These are phyloP conservation scores for Apostasia ramifera DNA, from an alignment of 106 monocot species.

Conservation along the genomic window DNA sequence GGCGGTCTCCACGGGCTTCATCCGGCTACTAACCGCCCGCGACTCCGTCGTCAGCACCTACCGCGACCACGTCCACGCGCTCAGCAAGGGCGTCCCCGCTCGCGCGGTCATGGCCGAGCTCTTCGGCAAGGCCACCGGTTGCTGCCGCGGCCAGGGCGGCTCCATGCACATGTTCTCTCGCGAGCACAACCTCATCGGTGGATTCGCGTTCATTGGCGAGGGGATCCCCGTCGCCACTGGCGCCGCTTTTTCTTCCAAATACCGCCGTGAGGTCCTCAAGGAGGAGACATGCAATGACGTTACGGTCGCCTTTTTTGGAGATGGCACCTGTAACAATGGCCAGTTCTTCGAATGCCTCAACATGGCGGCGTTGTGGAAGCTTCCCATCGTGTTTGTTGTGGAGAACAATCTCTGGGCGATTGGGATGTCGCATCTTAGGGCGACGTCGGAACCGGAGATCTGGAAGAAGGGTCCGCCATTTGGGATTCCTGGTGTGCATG, in stretches of 20 bases:
- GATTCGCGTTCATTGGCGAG: slow-evolving; percentile 96
- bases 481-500: slow-evolving; percentile 86
- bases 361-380: slow-evolving; percentile 98
- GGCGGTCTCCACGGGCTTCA: slow-evolving; percentile 94
- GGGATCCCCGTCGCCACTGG: slow-evolving; percentile 96
- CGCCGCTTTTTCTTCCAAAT: slow-evolving; percentile 79
- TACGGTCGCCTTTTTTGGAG: slow-evolving; percentile 90
- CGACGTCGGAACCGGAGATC: slow-evolving; percentile 91
- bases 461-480: slow-evolving; percentile 94
- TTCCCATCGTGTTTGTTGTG: slow-evolving; percentile 98
- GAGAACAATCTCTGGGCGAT: slow-evolving; percentile 98
- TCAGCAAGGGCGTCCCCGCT: slow-evolving; percentile 89
- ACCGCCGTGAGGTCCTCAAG: slow-evolving; percentile 77
- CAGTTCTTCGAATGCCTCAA: slow-evolving; percentile 99
- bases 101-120: slow-evolving; percentile 92
- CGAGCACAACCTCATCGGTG: slow-evolving; percentile 71
- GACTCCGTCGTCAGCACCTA: slow-evolving; percentile 90
- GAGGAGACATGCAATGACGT: slow-evolving; percentile 22
- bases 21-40: slow-evolving; percentile 43
- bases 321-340: slow-evolving; percentile 94
- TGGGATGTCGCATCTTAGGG: slow-evolving; percentile 83
- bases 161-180: slow-evolving; percentile 99
- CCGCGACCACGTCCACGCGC: slow-evolving; percentile 93
- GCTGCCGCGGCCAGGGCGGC: slow-evolving; percentile 96
- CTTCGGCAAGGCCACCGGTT: slow-evolving; percentile 96